Evolutionary conservation across 2,329 filamentous ascomycete species (phyloP), one percentile per base, ranked within the genome.

Genomic region (Chlorencoelia australis): DNA sequence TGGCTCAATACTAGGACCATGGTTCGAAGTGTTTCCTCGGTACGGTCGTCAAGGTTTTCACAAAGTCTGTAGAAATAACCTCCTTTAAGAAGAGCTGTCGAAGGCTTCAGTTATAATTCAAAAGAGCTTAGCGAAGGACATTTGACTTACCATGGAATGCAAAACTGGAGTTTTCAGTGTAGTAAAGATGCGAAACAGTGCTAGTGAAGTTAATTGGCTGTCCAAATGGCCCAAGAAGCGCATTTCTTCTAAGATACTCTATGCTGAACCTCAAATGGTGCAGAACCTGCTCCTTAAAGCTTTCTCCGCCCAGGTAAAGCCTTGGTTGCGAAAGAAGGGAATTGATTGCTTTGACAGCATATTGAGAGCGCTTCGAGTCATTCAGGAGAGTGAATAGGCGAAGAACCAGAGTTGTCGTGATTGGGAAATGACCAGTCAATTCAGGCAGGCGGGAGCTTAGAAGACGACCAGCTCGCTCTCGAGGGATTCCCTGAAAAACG

Each of bases 211-310:
- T 83, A 9, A 87, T 59, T 0, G 83, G 81, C 2, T 57, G 62
- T 30, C 82, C 83, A 1, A 60, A 54, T 0, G 62, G 55, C 3
- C 72, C 74, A 7, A 89, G 63, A 0, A 89, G 68, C 28, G 72
- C 64, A 47, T 86, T 78, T 22, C 79, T 66, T 14, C 81, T 70
- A 1, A 89, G 66, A 48, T 86, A 89, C 45, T 89, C 82, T 29
- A 89, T 82, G 0, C 82, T 87, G 56, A 89, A 89, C 3, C 83
- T 72, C 5, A 89, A 58, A 51, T 88, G 82, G 53, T 89, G 82
- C 34, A 82, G 68, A 1, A 86, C 74, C 2, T 81, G 73, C 54
- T 79, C 72, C 49, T 76, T 77, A 33, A 75, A 74, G 27, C 75
- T 73, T 2, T 75, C 66, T 0, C 82, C 80, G 29, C 82, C 82